Conservation (phyloP, 306 rosid species). For the Dicorynia guianensis region DNA sequence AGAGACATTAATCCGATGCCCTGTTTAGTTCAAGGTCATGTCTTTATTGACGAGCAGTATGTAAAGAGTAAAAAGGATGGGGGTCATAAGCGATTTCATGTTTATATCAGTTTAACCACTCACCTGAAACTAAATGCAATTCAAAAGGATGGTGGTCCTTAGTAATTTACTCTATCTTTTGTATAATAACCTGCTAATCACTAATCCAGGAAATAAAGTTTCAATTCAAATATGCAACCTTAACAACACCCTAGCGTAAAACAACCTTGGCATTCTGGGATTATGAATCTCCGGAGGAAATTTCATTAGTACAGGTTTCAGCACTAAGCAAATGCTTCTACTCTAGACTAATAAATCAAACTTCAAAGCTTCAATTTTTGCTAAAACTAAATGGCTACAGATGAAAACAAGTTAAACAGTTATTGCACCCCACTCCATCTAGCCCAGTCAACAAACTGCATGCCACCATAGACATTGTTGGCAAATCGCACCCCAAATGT, state of each 20-base stretch:
- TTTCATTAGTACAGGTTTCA: conserved; percentile 4
- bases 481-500: conserved; percentile 92
- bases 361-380: neutral
- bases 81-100: no score
- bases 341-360: neutral
- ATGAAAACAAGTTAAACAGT: conserved; percentile 29
- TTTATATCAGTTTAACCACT: no score
- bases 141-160: no score
- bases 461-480: conserved; percentile 89
- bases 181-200: no score
- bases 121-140: no score
- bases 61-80: no score
- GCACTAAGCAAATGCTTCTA: neutral
- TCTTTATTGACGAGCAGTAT: no score
- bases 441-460: conserved; percentile 99
- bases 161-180: no score
- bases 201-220: conserved; percentile 2
- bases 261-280: neutral
- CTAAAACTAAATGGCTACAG: conserved; percentile 28
- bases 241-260: neutral
- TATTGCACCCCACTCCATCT: conserved; percentile 94
- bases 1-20: conserved; percentile 59
- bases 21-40: no score
- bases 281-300: conserved; percentile 25
- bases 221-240: conserved; percentile 15